Conservation (phyloP, 805 yeast species). For the Monosporozyma unispora region DNA sequence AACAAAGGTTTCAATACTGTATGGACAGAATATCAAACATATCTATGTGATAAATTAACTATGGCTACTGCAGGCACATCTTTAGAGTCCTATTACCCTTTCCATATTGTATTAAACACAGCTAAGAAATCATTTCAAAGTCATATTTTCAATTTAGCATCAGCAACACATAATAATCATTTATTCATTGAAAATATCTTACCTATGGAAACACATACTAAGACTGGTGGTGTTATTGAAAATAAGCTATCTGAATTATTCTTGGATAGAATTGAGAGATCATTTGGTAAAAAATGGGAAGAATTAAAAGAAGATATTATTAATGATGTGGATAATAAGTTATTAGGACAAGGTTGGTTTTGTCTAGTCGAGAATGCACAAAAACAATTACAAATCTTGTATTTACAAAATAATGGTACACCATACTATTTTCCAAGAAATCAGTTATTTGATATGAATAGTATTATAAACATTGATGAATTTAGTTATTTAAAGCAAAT, state of each 20-base stretch:
- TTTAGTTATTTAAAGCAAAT: conserved; percentile 38
- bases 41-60: conserved; percentile 49
- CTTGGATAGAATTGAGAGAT: conserved; percentile 29
- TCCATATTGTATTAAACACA: conserved; percentile 58
- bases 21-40: conserved; percentile 76
- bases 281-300: conserved; percentile 33
- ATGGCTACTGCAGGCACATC: conserved; percentile 68
- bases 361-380: conserved; percentile 59
- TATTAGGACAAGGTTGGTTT: conserved; percentile 63
- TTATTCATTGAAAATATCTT: conserved; percentile 59
- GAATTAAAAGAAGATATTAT: conserved; percentile 43
- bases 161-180: conserved; percentile 89
- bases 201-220: conserved; percentile 7
- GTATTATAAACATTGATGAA: conserved; percentile 52
- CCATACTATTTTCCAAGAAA: conserved; percentile 63
- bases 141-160: conserved; percentile 72
- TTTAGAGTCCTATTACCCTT: conserved; percentile 66
- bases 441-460: conserved; percentile 69
- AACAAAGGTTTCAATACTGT: conserved; percentile 56
- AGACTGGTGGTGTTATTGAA: conserved; percentile 4
- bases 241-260: conserved; percentile 33
- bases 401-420: conserved; percentile 66
- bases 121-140: conserved; percentile 60
- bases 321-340: conserved; percentile 38
- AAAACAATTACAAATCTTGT: conserved; percentile 46